phyloP scores from a whole-genome alignment of 805 yeast genomes.

The Candida xyloterini region DNA sequence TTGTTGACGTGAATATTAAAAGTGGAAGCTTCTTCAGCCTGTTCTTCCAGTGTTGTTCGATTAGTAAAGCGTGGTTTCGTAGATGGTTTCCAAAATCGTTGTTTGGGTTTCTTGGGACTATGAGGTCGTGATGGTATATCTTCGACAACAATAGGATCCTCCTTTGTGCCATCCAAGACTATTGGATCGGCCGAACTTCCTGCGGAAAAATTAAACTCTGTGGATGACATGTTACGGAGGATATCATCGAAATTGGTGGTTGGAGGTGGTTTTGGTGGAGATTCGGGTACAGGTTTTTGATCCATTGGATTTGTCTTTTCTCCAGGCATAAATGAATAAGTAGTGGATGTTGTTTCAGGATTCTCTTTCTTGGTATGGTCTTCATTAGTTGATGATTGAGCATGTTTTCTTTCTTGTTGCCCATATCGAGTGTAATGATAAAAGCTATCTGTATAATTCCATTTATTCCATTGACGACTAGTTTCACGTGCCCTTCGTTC shows the following conservation, averaged over 20 bases:
- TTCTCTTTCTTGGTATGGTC: neutral
- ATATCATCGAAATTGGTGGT: neutral
- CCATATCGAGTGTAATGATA: constrained; percentile 12
- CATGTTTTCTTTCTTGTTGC: neutral
- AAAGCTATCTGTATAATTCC: constrained; percentile 9
- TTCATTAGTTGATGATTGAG: neutral
- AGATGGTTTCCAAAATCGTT: constrained; percentile 7
- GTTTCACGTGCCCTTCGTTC: constrained; percentile 9
- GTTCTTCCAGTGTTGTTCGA: constrained; percentile 9
- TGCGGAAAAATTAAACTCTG: constrained; percentile 1
- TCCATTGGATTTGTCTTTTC: constrained; percentile 29
- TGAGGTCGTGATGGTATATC: constrained; percentile 11
- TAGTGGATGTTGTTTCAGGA: neutral
- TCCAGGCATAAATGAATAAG: constrained; percentile 27
- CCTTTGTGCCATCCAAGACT: constrained; percentile 29
- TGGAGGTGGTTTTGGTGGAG: neutral
- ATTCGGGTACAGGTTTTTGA: neutral
- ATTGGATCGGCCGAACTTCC: constrained; percentile 28
- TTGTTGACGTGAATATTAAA: constrained; percentile 16
- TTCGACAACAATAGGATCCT: constrained; percentile 30
- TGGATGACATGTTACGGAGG: neutral
- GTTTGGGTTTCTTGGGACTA: constrained; percentile 7
- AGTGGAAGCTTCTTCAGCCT: neutral
- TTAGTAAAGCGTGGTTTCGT: constrained; percentile 1
- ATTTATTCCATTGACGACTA: constrained; percentile 11